phyloP scores from a whole-genome alignment of 768 basidiomycete species.

The Xerocomellus dryophilus region DNA sequence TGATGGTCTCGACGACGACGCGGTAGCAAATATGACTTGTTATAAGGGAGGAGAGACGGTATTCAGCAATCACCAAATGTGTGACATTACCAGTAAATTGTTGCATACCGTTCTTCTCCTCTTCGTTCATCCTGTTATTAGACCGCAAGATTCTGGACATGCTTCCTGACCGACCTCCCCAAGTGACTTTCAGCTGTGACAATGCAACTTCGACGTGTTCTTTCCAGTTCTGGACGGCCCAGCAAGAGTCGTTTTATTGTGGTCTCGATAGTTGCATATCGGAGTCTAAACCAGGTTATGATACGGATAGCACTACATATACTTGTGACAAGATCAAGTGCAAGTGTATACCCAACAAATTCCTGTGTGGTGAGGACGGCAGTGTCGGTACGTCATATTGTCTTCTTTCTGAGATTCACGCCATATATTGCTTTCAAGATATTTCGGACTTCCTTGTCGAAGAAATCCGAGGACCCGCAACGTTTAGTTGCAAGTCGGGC shows the following conservation, averaged over 20 bases:
- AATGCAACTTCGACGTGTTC: conserved; percentile 60
- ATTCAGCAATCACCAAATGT: conserved; percentile 96
- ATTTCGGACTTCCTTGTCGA: conserved; percentile 91
- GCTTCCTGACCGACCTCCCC: conserved; percentile 86
- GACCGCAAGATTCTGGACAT: conserved; percentile 93
- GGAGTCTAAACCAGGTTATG: conserved; percentile 45
- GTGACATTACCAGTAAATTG: conserved; percentile 90
- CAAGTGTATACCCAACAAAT: conserved; percentile 87
- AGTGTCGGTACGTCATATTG: conserved; percentile 69
- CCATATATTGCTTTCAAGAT: conserved; percentile 39
- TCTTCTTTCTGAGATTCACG: neutral
- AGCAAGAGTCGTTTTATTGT: conserved; percentile 96
- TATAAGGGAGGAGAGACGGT: conserved; percentile 92
- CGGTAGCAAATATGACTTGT: conserved; percentile 76
- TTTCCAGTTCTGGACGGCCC: conserved; percentile 98
- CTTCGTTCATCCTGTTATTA: conserved; percentile 29
- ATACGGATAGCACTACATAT: conserved; percentile 72
- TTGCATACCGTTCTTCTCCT: neutral
- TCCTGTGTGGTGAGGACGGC: conserved; percentile 94
- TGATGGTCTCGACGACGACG: conserved; percentile 39
- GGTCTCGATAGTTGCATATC: conserved; percentile 69
- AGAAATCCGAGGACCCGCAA: conserved; percentile 87
- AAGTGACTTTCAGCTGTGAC: conserved; percentile 95
- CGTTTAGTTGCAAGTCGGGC: conserved; percentile 72
- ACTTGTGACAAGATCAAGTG: conserved; percentile 83